These are phyloP conservation scores for Saccharomyces kudriavzevii DNA, from an alignment of 805 yeast species.

Conservation along the genomic window DNA sequence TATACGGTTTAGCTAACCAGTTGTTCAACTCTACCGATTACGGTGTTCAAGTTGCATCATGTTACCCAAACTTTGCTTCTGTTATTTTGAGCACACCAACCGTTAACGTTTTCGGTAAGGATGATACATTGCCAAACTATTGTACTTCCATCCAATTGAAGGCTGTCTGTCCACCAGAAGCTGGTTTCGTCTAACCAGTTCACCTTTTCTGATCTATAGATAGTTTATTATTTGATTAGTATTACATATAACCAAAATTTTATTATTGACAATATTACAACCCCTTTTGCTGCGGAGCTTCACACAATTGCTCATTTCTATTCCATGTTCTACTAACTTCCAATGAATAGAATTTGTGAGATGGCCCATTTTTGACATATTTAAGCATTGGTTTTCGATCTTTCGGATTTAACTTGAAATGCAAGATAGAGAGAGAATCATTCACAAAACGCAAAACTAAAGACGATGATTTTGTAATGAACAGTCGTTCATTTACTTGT, in stretches of 20 bases:
- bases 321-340: too few relatives aligned
- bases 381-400: too few relatives aligned
- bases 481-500: neutral
- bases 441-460: neutral
- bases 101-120: constrained; percentile 9
- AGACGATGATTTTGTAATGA: too few relatives aligned
- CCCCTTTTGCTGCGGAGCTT: too few relatives aligned
- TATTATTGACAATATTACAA: neutral
- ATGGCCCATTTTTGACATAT: too few relatives aligned
- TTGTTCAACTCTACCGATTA: constrained; percentile 9
- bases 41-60: constrained; percentile 13
- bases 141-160: constrained; percentile 9
- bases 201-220: too few relatives aligned
- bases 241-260: neutral
- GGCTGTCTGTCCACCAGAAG: constrained; percentile 1
- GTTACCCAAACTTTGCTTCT: constrained; percentile 9
- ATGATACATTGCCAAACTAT: constrained; percentile 8
- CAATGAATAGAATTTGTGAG: too few relatives aligned
- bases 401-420: neutral
- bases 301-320: too few relatives aligned
- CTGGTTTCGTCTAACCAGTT: neutral
- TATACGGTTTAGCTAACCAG: constrained; percentile 8
- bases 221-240: neutral
- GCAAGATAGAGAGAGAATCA: neutral
- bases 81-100: constrained; percentile 10